A percentile compares a stretch with the other conserved stretches of the same genome.
phyloP scores from a whole-genome alignment of 805 yeast genomes.

The Saturnispora serradocipensis region DNA sequence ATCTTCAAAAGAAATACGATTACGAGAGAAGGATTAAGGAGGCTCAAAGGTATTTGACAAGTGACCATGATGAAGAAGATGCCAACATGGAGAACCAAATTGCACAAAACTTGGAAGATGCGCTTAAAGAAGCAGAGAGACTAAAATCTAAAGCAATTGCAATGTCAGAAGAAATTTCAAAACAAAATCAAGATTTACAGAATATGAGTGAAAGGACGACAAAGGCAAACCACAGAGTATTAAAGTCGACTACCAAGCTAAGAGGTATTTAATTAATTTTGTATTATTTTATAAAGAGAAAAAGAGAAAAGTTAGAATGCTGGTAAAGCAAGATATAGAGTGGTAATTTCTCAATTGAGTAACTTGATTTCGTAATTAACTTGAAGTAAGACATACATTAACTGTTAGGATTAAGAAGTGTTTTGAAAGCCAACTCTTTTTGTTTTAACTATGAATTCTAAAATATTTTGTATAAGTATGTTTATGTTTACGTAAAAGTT shows the following conservation, averaged over 20 bases:
- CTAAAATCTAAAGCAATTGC: constrained; percentile 65
- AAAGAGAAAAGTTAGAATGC: not conserved
- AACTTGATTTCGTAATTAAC: not conserved
- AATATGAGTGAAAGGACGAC: constrained; percentile 80
- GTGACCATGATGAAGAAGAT: constrained; percentile 78
- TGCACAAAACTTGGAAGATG: constrained; percentile 73
- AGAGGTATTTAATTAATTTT: constrained; percentile 21
- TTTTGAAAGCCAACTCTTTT: not conserved
- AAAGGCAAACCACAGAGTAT: constrained; percentile 68
- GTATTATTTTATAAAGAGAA: not conserved
- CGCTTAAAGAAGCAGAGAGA: constrained; percentile 56
- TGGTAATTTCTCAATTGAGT: not conserved
- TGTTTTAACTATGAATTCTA: not conserved
- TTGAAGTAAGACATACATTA: not conserved
- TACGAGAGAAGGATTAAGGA: constrained; percentile 45
- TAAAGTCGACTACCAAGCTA: constrained; percentile 24
- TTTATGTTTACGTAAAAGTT: not conserved
- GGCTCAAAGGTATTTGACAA: constrained; percentile 69
- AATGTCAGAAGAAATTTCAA: constrained; percentile 66
- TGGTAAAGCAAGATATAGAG: not conserved
- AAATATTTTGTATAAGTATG: not conserved
- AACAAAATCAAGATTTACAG: constrained; percentile 66
- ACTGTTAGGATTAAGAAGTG: not conserved
- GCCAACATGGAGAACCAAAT: constrained; percentile 87
- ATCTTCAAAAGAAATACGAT: constrained; percentile 35